phyloP scores from a whole-genome alignment of 2,329 filamentous ascomycete species.

The Epichloe elymi region DNA sequence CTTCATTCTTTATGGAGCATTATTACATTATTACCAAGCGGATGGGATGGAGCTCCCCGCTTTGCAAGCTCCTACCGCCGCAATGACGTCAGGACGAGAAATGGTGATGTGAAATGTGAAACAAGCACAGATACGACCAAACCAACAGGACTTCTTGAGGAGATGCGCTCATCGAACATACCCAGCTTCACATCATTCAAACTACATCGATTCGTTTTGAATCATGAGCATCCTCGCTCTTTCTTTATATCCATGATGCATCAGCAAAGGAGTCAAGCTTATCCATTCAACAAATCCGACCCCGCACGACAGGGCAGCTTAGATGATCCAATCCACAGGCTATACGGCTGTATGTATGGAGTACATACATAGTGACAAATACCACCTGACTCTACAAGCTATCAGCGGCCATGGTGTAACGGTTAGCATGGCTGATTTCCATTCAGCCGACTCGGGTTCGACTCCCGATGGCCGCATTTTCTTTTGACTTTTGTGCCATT shows the following conservation, averaged over 20 bases:
- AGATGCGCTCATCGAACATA: too few species aligned
- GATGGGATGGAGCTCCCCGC: background rate
- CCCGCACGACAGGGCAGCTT: background rate
- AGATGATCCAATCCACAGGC: too few species aligned
- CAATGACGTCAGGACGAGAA: background rate
- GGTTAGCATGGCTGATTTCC: conserved; percentile 12
- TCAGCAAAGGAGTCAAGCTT: too few species aligned
- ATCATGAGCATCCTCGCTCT: too few species aligned
- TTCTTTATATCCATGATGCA: too few species aligned
- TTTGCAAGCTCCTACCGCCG: background rate
- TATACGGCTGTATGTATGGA: accelerated
- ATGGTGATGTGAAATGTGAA: too few species aligned
- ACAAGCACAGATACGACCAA: too few species aligned
- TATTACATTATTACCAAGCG: background rate
- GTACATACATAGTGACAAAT: background rate
- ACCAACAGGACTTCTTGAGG: too few species aligned
- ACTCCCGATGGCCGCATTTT: conserved; percentile 10
- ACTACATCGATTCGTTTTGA: too few species aligned
- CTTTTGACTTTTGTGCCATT: background rate
- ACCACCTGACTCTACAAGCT: too few species aligned
- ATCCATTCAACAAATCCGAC: too few species aligned
- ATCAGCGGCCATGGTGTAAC: conserved; percentile 9
- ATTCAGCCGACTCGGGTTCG: conserved; percentile 12
- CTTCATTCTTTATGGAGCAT: background rate
- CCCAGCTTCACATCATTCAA: too few species aligned